These are phyloP conservation scores for Peronospora farinosa DNA, from an alignment of 352 stramenopile genomes.

Conservation along the genomic window DNA sequence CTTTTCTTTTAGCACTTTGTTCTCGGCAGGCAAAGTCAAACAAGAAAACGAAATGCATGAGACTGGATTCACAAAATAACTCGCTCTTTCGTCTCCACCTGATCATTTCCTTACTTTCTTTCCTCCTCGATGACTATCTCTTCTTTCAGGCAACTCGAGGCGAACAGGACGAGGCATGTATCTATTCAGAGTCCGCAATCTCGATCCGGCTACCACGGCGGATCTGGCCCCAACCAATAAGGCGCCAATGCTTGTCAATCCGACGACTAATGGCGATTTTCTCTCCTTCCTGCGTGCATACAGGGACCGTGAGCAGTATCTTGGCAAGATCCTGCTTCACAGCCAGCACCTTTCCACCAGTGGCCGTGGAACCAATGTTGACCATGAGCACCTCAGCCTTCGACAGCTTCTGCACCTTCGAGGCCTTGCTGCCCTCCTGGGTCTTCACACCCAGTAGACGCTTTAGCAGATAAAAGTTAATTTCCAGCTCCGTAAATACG, in stretches of 20 bases:
- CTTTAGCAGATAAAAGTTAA: slow-evolving; percentile 99
- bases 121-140: slow-evolving; percentile 17
- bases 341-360: slow-evolving; percentile 91
- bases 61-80: slow-evolving; percentile 35
- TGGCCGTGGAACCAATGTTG: slow-evolving; percentile 99
- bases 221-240: slow-evolving; percentile 99
- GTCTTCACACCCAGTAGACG: slow-evolving; percentile 98
- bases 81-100: slow-evolving; percentile 25
- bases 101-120: slow-evolving; percentile 28
- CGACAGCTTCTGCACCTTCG: slow-evolving; percentile 98
- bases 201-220: slow-evolving; percentile 94
- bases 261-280: slow-evolving; percentile 99
- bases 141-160: slow-evolving; percentile 19
- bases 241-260: slow-evolving; percentile 99
- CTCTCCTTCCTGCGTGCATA: slow-evolving; percentile 99
- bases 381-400: slow-evolving; percentile 99
- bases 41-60: slow-evolving; percentile 22
- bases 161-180: slow-evolving; percentile 30
- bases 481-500: slow-evolving; percentile 99
- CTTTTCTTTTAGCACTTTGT: neutral
- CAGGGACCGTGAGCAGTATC: slow-evolving; percentile 97
- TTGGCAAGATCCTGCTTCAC: slow-evolving; percentile 98
- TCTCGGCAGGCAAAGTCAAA: slow-evolving; percentile 2
- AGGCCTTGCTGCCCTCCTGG: slow-evolving; percentile 97
- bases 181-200: slow-evolving; percentile 84